Conservation (phyloP, 768 basidiomycete species). For the Atractiella rhizophila region DNA sequence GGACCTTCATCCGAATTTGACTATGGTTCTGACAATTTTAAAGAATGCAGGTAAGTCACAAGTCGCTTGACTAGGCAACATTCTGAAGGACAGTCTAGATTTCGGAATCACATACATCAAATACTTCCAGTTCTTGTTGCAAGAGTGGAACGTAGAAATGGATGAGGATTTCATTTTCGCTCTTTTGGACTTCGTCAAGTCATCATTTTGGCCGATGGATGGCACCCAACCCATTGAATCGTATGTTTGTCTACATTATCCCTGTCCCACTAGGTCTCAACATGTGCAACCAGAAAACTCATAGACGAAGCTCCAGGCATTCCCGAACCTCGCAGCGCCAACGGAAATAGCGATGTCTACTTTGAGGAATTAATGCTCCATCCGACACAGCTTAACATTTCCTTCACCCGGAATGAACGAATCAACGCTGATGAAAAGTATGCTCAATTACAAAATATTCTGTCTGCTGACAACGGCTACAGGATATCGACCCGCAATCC, state of each 20-base stretch:
- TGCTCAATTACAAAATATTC: slow-evolving; percentile 15
- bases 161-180: slow-evolving; percentile 92
- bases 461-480: not conserved
- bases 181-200: slow-evolving; percentile 68
- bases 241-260: not conserved
- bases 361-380: slow-evolving; percentile 89
- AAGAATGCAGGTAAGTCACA: slow-evolving; percentile 61
- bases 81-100: slow-evolving; percentile 28
- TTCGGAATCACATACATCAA: slow-evolving; percentile 96
- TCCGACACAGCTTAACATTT: slow-evolving; percentile 69
- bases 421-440: slow-evolving; percentile 84
- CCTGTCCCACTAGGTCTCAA: not conserved
- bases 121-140: slow-evolving; percentile 78
- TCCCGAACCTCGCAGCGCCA: slow-evolving; percentile 29
- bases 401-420: slow-evolving; percentile 90
- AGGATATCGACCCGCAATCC: slow-evolving; percentile 39
- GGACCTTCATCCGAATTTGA: slow-evolving; percentile 64
- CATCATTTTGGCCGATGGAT: too few species aligned
- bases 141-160: slow-evolving; percentile 81
- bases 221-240: slow-evolving; percentile 43
- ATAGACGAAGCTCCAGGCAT: slow-evolving; percentile 38
- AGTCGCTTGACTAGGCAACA: not conserved
- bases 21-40: slow-evolving; percentile 62
- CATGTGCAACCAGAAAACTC: too few species aligned
- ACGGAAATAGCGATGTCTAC: slow-evolving; percentile 38